phyloP scores from a whole-genome alignment of 2,329 filamentous ascomycete genomes.

The Monilinia polystroma region DNA sequence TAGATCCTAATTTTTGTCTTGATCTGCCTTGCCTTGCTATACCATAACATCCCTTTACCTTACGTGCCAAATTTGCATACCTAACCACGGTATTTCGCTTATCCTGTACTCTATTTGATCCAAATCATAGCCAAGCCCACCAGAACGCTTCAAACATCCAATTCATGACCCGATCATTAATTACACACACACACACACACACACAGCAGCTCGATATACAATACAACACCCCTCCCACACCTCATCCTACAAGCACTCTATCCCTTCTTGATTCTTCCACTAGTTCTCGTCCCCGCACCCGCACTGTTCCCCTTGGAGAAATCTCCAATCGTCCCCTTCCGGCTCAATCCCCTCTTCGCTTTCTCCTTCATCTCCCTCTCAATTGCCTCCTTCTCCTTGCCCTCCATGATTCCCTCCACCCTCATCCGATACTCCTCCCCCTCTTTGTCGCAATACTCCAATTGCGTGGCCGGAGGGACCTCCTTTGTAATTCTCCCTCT shows the following conservation, averaged over 20 bases:
- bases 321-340: conserved; percentile 13
- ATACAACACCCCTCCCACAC: too few species aligned
- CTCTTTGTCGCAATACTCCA: conserved; percentile 40
- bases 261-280: background rate
- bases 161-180: too few species aligned
- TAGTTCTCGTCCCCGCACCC: conserved; percentile 6
- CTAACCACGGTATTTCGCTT: too few species aligned
- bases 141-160: background rate
- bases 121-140: too few species aligned
- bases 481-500: conserved; percentile 1
- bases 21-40: too few species aligned
- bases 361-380: conserved; percentile 28
- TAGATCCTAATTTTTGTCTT: too few species aligned
- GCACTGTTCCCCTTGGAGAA: background rate
- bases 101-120: too few species aligned
- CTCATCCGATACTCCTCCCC: conserved; percentile 35
- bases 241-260: background rate
- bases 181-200: too few species aligned
- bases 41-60: too few species aligned
- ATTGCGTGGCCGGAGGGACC: conserved; percentile 30
- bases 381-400: conserved; percentile 31
- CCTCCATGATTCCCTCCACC: conserved; percentile 38
- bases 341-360: conserved; percentile 1
- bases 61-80: too few species aligned
- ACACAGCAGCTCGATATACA: too few species aligned